A percentile compares a stretch with the other conserved stretches of the same genome.
Evolutionary conservation across 257 asterid genomes (phyloP).

Genomic region (Marsdenia floribunda): DNA sequence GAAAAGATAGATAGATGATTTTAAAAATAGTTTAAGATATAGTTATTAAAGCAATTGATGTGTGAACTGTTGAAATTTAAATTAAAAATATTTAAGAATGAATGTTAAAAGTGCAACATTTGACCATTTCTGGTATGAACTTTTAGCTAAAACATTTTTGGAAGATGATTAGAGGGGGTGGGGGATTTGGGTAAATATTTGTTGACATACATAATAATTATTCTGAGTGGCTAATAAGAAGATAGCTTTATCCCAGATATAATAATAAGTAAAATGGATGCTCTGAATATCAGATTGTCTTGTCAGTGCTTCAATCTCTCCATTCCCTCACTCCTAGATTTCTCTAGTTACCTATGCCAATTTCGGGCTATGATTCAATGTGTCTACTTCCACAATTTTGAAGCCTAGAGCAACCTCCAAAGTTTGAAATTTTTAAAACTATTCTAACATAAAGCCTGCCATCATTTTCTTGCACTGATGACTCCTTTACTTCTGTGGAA

Average conservation of each 20-base stretch:
- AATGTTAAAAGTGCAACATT: not conserved
- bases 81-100: not conserved
- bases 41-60: no score
- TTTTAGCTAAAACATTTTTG: not conserved
- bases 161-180: not conserved
- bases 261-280: not conserved
- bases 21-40: not conserved
- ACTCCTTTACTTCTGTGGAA: conserved; percentile 12
- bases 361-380: not conserved
- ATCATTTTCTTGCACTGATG: not conserved
- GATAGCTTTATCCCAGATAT: not conserved
- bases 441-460: not conserved
- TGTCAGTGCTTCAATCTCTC: not conserved
- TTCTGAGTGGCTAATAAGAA: not conserved
- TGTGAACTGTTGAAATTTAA: not conserved
- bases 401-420: not conserved
- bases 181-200: no score
- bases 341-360: not conserved
- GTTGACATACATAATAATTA: not conserved
- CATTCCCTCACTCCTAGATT: not conserved
- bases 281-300: not conserved
- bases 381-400: not conserved
- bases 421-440: not conserved
- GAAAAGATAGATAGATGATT: no score
- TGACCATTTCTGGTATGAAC: not conserved